These are phyloP conservation scores for Pestalotiopsis sp. DNA, from an alignment of 2,329 filamentous ascomycete genomes.

Conservation along the genomic window DNA sequence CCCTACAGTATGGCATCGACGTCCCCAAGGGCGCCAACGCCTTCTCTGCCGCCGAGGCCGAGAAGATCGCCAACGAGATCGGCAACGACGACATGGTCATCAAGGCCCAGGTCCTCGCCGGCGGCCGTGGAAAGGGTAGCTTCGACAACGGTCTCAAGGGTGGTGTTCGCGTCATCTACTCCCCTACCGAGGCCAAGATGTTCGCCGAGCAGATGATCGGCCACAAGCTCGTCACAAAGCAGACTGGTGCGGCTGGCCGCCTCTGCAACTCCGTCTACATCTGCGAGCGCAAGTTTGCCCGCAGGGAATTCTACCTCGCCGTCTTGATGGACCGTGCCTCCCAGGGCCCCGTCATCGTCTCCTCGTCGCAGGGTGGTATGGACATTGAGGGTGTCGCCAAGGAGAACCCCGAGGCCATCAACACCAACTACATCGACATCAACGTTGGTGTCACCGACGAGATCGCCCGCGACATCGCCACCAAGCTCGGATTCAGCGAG, in stretches of 20 bases:
- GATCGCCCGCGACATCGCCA: conserved; percentile 86
- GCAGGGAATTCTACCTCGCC: conserved; percentile 98
- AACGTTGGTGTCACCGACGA: conserved; percentile 94
- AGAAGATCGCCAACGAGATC: conserved; percentile 87
- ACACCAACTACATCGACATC: conserved; percentile 92
- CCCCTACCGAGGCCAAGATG: conserved; percentile 93
- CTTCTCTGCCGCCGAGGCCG: conserved; percentile 81
- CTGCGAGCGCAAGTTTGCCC: conserved; percentile 99
- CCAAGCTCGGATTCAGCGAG: conserved; percentile 93
- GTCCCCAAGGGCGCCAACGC: conserved; percentile 91
- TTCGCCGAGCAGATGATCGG: conserved; percentile 99
- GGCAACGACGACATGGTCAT: conserved; percentile 97
- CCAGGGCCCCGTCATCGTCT: conserved; percentile 93
- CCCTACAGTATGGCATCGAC: conserved; percentile 82
- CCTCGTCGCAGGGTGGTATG: conserved; percentile 98
- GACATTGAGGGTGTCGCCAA: conserved; percentile 99
- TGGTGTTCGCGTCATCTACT: conserved; percentile 98
- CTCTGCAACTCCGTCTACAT: conserved; percentile 98
- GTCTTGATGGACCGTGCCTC: conserved; percentile 96
- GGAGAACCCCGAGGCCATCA: conserved; percentile 95
- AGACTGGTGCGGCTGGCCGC: conserved; percentile 91
- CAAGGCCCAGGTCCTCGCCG: conserved; percentile 98
- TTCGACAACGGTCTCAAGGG: conserved; percentile 99
- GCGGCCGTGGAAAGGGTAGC: conserved; percentile 94
- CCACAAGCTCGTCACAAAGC: conserved; percentile 99